A percentile compares a stretch with the other conserved stretches of the same genome.
Conservation (phyloP, 768 basidiomycete species). For the Leccinum subgranulosum region DNA sequence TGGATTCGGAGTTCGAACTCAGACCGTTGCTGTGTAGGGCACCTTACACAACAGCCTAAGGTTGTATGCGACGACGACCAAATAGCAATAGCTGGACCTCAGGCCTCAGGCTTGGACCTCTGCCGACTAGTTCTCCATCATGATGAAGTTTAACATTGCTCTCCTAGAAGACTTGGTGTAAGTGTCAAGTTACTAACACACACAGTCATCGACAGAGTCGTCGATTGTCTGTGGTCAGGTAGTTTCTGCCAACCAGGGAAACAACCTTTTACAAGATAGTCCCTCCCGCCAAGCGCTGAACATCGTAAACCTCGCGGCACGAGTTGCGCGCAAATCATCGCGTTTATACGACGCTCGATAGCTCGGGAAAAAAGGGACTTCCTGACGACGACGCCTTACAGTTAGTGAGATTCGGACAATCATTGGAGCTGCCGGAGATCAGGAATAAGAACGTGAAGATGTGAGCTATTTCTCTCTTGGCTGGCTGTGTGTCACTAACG, state of each 20-base stretch:
- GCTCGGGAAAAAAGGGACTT: conserved; percentile 5
- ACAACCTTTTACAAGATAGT: conserved; percentile 17
- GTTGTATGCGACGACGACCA: conserved; percentile 23
- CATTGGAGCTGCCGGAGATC: conserved; percentile 25
- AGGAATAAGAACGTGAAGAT: conserved; percentile 23
- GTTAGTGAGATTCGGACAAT: conserved; percentile 32
- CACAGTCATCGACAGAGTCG: not conserved
- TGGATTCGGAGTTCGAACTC: no score
- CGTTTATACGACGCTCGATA: conserved; percentile 17
- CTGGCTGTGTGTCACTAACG: not conserved
- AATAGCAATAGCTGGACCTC: conserved; percentile 31
- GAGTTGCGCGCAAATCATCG: conserved; percentile 32
- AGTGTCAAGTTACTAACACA: conserved; percentile 7
- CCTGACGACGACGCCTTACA: conserved; percentile 15
- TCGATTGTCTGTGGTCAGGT: conserved; percentile 15
- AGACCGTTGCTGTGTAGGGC: not conserved
- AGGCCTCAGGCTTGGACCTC: no score
- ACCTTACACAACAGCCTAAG: conserved; percentile 25
- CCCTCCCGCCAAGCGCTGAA: conserved; percentile 27
- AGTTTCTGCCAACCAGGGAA: conserved; percentile 30
- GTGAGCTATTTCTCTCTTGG: conserved; percentile 22
- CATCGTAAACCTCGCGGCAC: conserved; percentile 38
- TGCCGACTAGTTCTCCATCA: conserved; percentile 45
- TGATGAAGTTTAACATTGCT: conserved; percentile 30
- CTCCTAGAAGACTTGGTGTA: conserved; percentile 19